Evolutionary conservation across 1,139 yeast genomes (phyloP).

Genomic region (Neolecta irregularis): DNA sequence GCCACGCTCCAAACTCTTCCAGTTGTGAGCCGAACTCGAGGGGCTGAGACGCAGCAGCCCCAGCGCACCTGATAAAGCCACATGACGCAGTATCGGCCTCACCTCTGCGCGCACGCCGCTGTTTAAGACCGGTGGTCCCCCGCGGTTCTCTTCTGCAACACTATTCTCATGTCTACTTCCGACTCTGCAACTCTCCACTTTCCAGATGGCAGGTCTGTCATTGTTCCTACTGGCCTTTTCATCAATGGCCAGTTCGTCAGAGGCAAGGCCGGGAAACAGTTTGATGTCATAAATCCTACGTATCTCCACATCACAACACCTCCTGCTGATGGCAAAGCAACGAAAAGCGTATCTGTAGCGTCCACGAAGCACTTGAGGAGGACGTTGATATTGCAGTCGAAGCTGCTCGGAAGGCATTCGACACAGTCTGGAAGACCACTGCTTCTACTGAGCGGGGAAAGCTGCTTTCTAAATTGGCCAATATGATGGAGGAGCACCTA

Average conservation of each 20-base stretch:
- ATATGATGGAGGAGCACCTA: slow-evolving; percentile 35
- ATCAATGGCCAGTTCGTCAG: slow-evolving; percentile 59
- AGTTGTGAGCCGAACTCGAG: no score
- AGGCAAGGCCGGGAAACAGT: slow-evolving; percentile 26
- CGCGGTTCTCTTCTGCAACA: no score
- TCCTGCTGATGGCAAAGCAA: slow-evolving; percentile 27
- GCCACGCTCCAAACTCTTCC: no score
- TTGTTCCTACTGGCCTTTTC: slow-evolving; percentile 66
- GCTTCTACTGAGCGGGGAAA: slow-evolving; percentile 36
- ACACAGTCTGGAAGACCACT: slow-evolving; percentile 33
- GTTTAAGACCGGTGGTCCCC: no score
- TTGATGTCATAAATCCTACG: slow-evolving; percentile 52
- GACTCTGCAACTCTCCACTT: no score
- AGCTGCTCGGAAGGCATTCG: slow-evolving; percentile 48
- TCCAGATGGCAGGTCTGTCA: slow-evolving; percentile 40
- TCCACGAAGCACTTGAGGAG: slow-evolving; percentile 47
- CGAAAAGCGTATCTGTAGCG: slow-evolving; percentile 48
- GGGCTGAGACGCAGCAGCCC: no score
- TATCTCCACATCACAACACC: slow-evolving; percentile 29
- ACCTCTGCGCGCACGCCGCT: no score
- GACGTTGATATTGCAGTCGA: slow-evolving; percentile 68
- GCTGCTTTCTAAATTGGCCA: slow-evolving; percentile 37
- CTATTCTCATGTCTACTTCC: no score
- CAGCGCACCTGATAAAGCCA: no score
- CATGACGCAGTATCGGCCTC: no score